Evolutionary conservation across 2,329 filamentous ascomycete genomes (phyloP).

Genomic region (Nothophoma quercina): DNA sequence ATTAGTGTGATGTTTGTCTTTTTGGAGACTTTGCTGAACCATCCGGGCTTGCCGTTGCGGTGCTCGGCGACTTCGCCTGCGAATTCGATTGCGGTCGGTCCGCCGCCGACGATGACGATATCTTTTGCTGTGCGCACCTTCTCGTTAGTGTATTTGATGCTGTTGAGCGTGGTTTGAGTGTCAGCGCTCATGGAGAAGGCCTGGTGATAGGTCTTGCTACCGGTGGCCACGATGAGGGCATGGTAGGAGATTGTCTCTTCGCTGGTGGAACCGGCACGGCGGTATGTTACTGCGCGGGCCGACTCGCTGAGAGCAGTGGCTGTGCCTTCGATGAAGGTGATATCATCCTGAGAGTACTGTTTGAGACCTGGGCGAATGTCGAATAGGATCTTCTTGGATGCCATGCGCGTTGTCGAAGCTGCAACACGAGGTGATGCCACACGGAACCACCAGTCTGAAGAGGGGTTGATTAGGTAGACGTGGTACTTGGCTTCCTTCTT

Average conservation of each 20-base stretch:
- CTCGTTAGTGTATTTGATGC: conserved; percentile 48
- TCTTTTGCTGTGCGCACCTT: conserved; percentile 49
- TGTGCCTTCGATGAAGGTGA: conserved; percentile 60
- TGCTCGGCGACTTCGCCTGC: conserved; percentile 58
- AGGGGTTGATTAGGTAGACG: conserved; percentile 63
- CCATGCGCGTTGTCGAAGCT: conserved; percentile 57
- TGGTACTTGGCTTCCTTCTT: conserved; percentile 53
- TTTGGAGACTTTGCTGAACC: conserved; percentile 41
- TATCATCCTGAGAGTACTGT: conserved; percentile 56
- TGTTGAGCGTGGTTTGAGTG: conserved; percentile 30
- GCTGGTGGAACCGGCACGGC: conserved; percentile 29
- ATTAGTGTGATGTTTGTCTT: conserved; percentile 56
- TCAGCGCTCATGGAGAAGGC: conserved; percentile 54
- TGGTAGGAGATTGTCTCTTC: conserved; percentile 56
- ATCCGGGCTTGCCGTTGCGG: conserved; percentile 50
- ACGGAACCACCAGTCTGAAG: conserved; percentile 61
- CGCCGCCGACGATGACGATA: conserved; percentile 59
- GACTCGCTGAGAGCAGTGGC: conserved; percentile 57
- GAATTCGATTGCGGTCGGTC: conserved; percentile 58
- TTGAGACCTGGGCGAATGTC: conserved; percentile 60
- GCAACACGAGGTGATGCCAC: conserved; percentile 62
- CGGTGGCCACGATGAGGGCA: conserved; percentile 65
- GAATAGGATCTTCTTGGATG: conserved; percentile 57
- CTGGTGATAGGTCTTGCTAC: conserved; percentile 56
- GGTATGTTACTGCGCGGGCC: conserved; percentile 55